Conservation (phyloP, 179 eudicot species). For the Beta macrorhiza region DNA sequence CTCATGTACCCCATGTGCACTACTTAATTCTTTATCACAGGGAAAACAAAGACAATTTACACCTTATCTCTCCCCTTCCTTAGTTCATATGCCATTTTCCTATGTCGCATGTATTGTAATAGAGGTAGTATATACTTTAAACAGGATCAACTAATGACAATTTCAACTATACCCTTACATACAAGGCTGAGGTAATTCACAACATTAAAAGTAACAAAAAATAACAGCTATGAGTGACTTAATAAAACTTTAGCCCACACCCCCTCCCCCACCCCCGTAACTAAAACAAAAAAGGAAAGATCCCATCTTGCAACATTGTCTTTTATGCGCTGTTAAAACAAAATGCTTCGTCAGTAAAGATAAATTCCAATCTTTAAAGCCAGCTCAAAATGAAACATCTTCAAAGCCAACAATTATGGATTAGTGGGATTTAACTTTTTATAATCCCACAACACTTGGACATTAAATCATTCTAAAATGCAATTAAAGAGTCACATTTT, state of each 20-base stretch:
- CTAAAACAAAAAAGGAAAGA: neutral
- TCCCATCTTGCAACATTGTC: neutral
- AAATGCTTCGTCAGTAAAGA: neutral
- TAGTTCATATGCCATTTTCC: too few species aligned
- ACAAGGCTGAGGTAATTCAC: neutral
- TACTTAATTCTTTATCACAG: too few species aligned
- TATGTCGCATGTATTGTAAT: too few species aligned
- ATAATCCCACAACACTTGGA: neutral
- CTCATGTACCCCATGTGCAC: too few species aligned
- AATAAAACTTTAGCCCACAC: neutral
- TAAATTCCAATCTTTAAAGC: neutral
- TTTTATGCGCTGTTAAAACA: neutral
- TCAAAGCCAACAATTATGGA: neutral
- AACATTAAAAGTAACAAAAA: neutral
- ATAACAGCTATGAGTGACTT: neutral
- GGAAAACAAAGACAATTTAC: too few species aligned
- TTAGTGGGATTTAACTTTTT: neutral
- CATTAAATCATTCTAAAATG: slow-evolving; percentile 9
- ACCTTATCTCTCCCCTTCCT: too few species aligned
- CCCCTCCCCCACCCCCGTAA: neutral
- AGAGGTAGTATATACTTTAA: neutral
- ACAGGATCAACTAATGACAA: slow-evolving; percentile 3
- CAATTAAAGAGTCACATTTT: neutral
- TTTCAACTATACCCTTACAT: neutral
- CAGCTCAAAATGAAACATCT: slow-evolving; percentile 2